A percentile compares a stretch with the other conserved stretches of the same genome.
Evolutionary conservation across 306 rosid species (phyloP).

Genomic region (Mucuna pruriens): DNA sequence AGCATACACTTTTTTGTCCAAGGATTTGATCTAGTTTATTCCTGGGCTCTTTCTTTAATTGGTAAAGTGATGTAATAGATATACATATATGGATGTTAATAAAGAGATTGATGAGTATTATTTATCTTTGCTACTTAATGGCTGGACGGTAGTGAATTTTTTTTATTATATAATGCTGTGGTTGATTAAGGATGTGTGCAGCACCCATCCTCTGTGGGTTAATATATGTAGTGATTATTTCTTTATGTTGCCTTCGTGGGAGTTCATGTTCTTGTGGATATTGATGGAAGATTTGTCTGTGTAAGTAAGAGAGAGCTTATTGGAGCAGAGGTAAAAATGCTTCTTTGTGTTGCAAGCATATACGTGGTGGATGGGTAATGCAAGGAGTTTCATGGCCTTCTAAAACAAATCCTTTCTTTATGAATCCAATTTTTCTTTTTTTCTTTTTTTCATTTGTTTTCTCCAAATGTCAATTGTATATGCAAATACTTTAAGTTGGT

Average conservation of each 20-base stretch:
- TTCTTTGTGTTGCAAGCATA: slow-evolving; percentile 11
- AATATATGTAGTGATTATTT: not conserved
- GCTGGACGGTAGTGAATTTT: not conserved
- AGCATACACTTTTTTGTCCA: not conserved
- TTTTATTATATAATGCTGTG: not conserved
- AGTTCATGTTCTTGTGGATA: slow-evolving; percentile 9
- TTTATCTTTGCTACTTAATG: slow-evolving; percentile 15
- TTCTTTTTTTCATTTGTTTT: not conserved
- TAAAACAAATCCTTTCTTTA: not conserved
- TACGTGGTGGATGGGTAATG: not conserved
- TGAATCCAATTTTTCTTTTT: not conserved
- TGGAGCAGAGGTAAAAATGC: not conserved
- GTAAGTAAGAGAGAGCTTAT: not conserved
- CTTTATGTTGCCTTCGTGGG: slow-evolving; percentile 3
- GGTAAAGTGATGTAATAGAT: not conserved
- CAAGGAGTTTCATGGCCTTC: not conserved
- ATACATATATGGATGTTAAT: slow-evolving; percentile 10
- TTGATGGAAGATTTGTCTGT: slow-evolving; percentile 12
- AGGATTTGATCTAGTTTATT: not conserved
- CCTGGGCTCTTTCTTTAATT: not conserved
- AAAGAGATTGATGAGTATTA: not conserved
- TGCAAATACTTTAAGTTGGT: not conserved
- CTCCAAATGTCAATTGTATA: not conserved
- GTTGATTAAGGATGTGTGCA: not conserved
- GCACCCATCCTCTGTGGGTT: not conserved